Evolutionary conservation across 129 eudicot species (phyloP), one percentile per base, ranked within the genome.

Genomic region (Kitagawia praeruptora): DNA sequence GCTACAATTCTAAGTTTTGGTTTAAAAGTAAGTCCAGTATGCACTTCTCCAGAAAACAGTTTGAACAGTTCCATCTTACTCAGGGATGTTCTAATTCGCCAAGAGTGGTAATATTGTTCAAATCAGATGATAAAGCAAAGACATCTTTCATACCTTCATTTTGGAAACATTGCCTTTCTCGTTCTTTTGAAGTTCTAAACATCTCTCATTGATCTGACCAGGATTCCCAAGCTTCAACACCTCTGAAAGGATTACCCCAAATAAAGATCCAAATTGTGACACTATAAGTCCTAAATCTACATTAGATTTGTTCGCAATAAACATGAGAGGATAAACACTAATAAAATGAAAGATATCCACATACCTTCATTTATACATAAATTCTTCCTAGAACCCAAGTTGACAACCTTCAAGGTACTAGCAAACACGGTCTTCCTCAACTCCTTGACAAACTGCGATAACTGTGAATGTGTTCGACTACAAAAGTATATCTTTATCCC

Each of bases 381-480:
- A 84, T 87, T 94, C 86, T 92, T 94, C 89, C 98, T 86, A 53
- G 98, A 94, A 25, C 96, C 98, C 92, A 94, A 88, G 77, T 84
- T 81, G 40, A 89, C 92, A 86, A 94, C 93, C 86, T 83, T 91
- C 77, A 94, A 42, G 77, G 89, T 86, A 75, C 74, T 81, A 78
- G 86, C 89, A 81, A 94, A 92, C 64, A 73, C 82, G 48, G 98
- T 94, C 81, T 94, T 94, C 87, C 86, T 86, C 86, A 94, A 83
- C 80, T 94, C 98, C 79, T 88, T 92, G 51, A 94, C 86, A 79
- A 94, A 94, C 89, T 94, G 98, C 0, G 96, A 88, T 64, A 94
- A 89, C 87, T 94, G 98, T 31, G 98, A 94, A 87, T 94, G 98
- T 28, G 98, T 94, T 69, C 98, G 82, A 81, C 98, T 94, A 79